Percentiles rank a stretch among this genome's conserved stretches.
These are phyloP conservation scores for Soucietia sequanensis DNA, from an alignment of 805 yeast genomes.

Conservation along the genomic window DNA sequence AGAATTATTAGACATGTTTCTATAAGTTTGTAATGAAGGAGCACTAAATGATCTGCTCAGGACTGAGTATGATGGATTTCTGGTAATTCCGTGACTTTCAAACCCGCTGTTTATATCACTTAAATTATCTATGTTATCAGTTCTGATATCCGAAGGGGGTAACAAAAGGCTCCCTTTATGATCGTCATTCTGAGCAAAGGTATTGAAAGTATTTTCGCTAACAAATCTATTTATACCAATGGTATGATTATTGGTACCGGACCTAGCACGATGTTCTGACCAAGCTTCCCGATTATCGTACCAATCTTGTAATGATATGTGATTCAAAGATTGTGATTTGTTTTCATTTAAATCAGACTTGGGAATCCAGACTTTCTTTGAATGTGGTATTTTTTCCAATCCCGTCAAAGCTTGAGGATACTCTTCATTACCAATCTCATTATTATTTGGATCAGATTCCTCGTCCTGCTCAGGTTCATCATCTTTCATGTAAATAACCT, in stretches of 20 bases:
- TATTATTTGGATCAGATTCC: slow-evolving; percentile 2
- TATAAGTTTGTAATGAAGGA: slow-evolving; percentile 40
- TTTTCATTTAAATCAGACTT: neutral
- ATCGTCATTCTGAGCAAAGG: slow-evolving; percentile 7
- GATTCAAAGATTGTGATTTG: slow-evolving; percentile 5
- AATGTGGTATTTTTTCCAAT: slow-evolving; percentile 25
- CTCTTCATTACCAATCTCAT: too few species aligned
- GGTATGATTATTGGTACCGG: slow-evolving; percentile 18
- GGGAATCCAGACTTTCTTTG: slow-evolving; percentile 4
- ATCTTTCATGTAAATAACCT: too few species aligned
- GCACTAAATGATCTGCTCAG: slow-evolving; percentile 35
- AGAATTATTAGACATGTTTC: slow-evolving; percentile 15
- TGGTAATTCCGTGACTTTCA: slow-evolving; percentile 1
- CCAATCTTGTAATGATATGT: slow-evolving; percentile 35
- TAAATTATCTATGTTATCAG: slow-evolving; percentile 26
- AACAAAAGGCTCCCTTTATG: slow-evolving; percentile 1
- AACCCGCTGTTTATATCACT: slow-evolving; percentile 20
- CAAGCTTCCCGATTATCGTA: slow-evolving; percentile 22
- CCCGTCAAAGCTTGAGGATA: slow-evolving; percentile 19
- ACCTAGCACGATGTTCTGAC: slow-evolving; percentile 18
- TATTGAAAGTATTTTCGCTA: slow-evolving; percentile 13
- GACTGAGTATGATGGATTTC: slow-evolving; percentile 9
- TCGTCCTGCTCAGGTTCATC: slow-evolving; percentile 1
- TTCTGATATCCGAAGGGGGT: slow-evolving; percentile 10
- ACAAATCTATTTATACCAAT: slow-evolving; percentile 18